Evolutionary conservation across 2,329 filamentous ascomycete species (phyloP), one percentile per base, ranked within the genome.

Genomic region (Coleophoma cylindrospora): DNA sequence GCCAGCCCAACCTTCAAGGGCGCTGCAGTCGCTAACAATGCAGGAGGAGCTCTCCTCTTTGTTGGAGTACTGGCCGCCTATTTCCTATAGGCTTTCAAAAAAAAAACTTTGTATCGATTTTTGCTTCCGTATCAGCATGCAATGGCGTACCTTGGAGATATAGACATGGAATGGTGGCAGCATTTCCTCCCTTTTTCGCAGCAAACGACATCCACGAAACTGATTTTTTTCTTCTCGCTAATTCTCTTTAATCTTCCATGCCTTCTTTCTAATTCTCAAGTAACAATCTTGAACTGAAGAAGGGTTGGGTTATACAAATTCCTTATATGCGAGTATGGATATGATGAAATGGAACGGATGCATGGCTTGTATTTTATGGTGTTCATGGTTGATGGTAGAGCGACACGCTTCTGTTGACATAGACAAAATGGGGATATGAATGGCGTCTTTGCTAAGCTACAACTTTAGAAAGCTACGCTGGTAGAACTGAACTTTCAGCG

Each of bases 61-160:
- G 59, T 69, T 21, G 74, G 71, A 19, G 50, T 73, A 33, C 56
- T 68, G 10, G 72, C 65, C 43, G 71, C 53, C 68, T 71, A 66
- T 57, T 61, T 76, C 50, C 51, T 77, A 48, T 77, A 69, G 69
- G 45, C 19, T 37, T 46, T 33, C 9, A 6, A 27, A 3, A 27
- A 27, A 27, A 12, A 36, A 43, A 22, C 13, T 49, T 15, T 27
- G 27, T 41, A 11, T 40, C 19, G 4, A 27, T 40, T 12, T 40
- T 40, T 40, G n/a, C 3, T 19, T 40, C 10, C 19, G 14, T 41
- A 41, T 22, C 40, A 41, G 40, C 19, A 41, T 17, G 15, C 14
- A 22, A 41, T 41, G 17, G 40, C 40, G 10, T 19, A 41, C 17
- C 11, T 22, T 22, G 15, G 40, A 17, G 14, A 41, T 11, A 41